Conservation (phyloP, 768 basidiomycete species). For the Leccinum boreale region DNA sequence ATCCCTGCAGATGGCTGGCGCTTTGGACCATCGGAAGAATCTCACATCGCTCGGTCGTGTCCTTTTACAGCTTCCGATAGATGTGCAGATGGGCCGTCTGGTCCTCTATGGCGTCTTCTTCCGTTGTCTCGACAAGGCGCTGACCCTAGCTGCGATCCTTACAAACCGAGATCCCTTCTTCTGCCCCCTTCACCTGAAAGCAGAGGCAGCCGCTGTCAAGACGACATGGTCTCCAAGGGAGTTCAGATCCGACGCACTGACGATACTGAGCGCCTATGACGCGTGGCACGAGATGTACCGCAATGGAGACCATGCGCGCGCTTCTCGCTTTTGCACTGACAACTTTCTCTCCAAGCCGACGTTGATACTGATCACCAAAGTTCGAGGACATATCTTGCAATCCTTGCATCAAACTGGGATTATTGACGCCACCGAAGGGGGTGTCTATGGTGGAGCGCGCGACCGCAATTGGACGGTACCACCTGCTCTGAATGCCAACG, state of each 20-base stretch:
- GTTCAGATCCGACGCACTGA: conserved; percentile 84
- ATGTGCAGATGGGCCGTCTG: conserved; percentile 85
- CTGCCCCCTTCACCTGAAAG: conserved; percentile 72
- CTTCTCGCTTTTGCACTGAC: conserved; percentile 74
- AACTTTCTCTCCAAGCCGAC: conserved; percentile 92
- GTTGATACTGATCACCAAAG: conserved; percentile 73
- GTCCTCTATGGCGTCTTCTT: conserved; percentile 91
- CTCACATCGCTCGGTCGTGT: conserved; percentile 87
- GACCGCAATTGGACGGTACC: conserved; percentile 49
- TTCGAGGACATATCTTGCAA: conserved; percentile 74
- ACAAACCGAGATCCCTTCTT: conserved; percentile 90
- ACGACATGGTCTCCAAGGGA: conserved; percentile 72
- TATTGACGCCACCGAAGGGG: conserved; percentile 77
- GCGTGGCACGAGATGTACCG: conserved; percentile 75
- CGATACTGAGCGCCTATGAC: conserved; percentile 77
- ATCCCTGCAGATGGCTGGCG: conserved; percentile 81
- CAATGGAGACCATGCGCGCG: conserved; percentile 56
- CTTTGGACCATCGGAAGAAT: conserved; percentile 70
- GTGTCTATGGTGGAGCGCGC: conserved; percentile 32
- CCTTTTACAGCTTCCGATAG: conserved; percentile 84
- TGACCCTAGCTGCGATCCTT: conserved; percentile 89
- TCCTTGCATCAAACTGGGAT: conserved; percentile 78
- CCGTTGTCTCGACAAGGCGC: conserved; percentile 82
- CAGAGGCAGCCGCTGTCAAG: conserved; percentile 68
- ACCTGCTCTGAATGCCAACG: conserved; percentile 64